Conservation (phyloP, 1,284 basidiomycete genomes). For the Coniophora puteana region DNA sequence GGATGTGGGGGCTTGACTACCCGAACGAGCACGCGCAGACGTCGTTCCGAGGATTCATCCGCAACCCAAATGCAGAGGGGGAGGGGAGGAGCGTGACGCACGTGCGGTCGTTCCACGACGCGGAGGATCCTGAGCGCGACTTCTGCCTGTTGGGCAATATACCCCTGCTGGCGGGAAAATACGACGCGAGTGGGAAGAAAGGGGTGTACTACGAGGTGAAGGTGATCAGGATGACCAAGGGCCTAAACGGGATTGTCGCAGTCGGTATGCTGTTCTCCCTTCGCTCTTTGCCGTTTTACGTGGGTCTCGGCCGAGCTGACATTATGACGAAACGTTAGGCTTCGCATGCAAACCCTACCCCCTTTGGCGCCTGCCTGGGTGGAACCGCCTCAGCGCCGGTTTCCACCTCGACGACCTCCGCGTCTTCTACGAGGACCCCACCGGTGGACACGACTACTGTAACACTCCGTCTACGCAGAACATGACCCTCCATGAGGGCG, state of each 20-base stretch:
- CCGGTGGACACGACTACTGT: constrained; percentile 58
- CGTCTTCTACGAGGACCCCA: constrained; percentile 67
- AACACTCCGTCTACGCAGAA: constrained; percentile 11
- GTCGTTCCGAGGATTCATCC: constrained; percentile 8
- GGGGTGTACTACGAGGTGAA: constrained; percentile 65
- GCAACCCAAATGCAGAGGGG: constrained; percentile 3
- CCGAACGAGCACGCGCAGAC: constrained; percentile 25
- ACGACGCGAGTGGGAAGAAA: constrained; percentile 45
- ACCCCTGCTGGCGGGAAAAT: constrained; percentile 59
- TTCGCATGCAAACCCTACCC: constrained; percentile 67
- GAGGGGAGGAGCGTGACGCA: too few relatives aligned
- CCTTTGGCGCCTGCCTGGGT: constrained; percentile 62
- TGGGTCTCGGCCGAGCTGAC: not conserved
- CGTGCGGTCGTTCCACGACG: constrained; percentile 35
- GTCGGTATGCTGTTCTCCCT: constrained; percentile 39
- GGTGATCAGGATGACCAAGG: constrained; percentile 43
- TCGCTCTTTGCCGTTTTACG: not conserved
- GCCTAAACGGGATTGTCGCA: constrained; percentile 54
- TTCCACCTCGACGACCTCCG: constrained; percentile 68
- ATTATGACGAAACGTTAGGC: constrained; percentile 36
- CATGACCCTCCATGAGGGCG: constrained; percentile 32
- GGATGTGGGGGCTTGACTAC: constrained; percentile 49
- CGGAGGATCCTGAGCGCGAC: constrained; percentile 41
- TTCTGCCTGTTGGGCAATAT: constrained; percentile 55
- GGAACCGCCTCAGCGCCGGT: constrained; percentile 63